Evolutionary conservation across 2,329 filamentous ascomycete genomes (phyloP), one percentile per base, ranked within the genome.

Genomic region (Beauveria asiatica): DNA sequence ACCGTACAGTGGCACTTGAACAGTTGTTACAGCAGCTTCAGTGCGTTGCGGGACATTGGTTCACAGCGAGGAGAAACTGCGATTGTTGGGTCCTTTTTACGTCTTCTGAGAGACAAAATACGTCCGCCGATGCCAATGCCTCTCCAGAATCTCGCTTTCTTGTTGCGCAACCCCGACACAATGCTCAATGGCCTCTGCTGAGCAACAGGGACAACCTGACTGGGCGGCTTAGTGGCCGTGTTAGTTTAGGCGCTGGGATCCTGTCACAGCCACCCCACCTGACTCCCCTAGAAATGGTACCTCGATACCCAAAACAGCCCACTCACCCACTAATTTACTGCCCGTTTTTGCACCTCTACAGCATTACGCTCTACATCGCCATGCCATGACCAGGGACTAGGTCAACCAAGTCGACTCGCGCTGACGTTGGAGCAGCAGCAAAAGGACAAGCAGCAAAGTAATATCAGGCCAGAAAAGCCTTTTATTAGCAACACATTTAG

Each of bases 361-460:
- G 45, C 25, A 49, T n/a, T n/a, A n/a, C n/a, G 50, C 30, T 11
- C 39, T 44, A 39, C 51, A 54, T 21, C 42, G 25, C 33, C 53
- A 56, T 54, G 33, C 25, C 37, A 23, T 16, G 33, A 4, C 41
- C 39, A 42, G 17, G 39, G 13, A 42, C 41, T n/a, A 17, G 19
- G n/a, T n/a, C 10, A 1, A 11, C 8, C 41, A 42, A 19, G 30
- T 33, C 30, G 11, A 56, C 45, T 41, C 37, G 37, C 17, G 55
- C 55, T 57, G 55, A 57, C 55, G 33, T 57, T 57, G 45, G 45
- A 57, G 23, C 33, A 57, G 33, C 8, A 41, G 19, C 23, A 50
- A 50, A 57, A 30, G 8, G 33, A 19, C 8, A 33, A 33, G 16
- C 10, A 45, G 27, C 8, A 33, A 33, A 21, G 41, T 39, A 56